Evolutionary conservation across 805 yeast genomes (phyloP).

Genomic region (Monosporozyma unispora): DNA sequence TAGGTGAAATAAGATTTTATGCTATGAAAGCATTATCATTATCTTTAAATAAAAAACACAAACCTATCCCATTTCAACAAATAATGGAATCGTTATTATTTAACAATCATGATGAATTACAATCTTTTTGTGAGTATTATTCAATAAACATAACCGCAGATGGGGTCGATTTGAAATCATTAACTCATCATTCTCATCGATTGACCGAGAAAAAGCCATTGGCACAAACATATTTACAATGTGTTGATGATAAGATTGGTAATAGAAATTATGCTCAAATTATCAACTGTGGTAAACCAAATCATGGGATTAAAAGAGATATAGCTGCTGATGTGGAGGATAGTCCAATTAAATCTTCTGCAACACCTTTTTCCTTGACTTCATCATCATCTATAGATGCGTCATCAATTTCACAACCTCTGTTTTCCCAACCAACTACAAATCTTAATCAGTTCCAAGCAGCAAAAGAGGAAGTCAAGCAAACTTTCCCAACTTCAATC

Average conservation of each 20-base stretch:
- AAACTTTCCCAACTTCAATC: background rate
- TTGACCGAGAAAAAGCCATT: constrained; percentile 34
- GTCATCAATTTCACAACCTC: no score
- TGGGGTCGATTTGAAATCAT: constrained; percentile 38
- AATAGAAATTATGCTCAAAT: constrained; percentile 27
- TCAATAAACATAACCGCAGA: constrained; percentile 40
- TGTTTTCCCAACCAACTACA: background rate
- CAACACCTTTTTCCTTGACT: background rate
- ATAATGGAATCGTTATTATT: constrained; percentile 53
- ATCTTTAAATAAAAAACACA: constrained; percentile 62
- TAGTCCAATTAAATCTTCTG: background rate
- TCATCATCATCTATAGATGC: background rate
- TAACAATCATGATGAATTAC: constrained; percentile 46
- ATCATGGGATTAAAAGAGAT: constrained; percentile 8
- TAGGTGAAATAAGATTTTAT: constrained; percentile 68
- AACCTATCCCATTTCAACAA: constrained; percentile 45
- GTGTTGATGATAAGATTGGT: constrained; percentile 35
- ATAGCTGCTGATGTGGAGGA: background rate
- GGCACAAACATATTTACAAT: constrained; percentile 38
- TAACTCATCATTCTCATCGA: constrained; percentile 31
- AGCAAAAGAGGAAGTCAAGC: background rate
- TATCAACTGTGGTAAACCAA: constrained; percentile 33
- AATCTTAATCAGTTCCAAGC: background rate
- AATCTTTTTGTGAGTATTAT: constrained; percentile 54
- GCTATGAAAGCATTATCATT: constrained; percentile 60